Base-by-base conservation (phyloP, 441 rosid genomes). In the Macaranga tanarius region DNA sequence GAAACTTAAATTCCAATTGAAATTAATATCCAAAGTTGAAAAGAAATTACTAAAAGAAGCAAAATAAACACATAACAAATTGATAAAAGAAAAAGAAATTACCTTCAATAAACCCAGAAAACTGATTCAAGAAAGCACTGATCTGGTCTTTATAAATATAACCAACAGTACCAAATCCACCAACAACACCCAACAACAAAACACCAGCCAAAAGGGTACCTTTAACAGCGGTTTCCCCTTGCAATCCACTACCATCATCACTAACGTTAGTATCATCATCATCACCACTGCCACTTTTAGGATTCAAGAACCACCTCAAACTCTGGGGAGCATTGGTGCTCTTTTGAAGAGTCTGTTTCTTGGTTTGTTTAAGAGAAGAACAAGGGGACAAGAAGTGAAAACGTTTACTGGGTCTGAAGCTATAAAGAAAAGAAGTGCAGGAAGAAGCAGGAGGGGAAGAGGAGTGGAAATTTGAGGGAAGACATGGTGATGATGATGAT, bases 201-300 rank as follows among this genome's bases (percentile, higher is more conserved):
- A 91, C 85, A 5, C 98, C 97, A 5, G 99, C 99, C 79, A 95
- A 79, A 57, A 95, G 64, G 50, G 99, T 87, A 6, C 99, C 99
- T 70, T 80, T 91, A 45, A 92, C 44, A 13, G 99, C 96, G 31
- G 91, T 79, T 11, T 84, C 90, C 28, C 89, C 92, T 9, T 89
- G 89, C 72, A 73, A 31, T 4, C 77, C 80, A 45, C 70, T 81
- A n/a, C 54, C 79, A 22, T 58, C 82, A 17, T 79, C 85, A 67
- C 54, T 77, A 42, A 71, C 78, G 7, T 68, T 72, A 34, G 72
- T 78, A 4, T 73, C 79, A 6, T 75, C 78, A 48, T 84, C 89
- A 26, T 61, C 81, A 5, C 44, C 82, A 4, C 55, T 81, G 2
- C 58, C 76, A 52, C 83, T 73, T 80, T 90, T 92, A 45, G 97